Evolutionary conservation across 2,329 filamentous ascomycete genomes (phyloP), one percentile per base, ranked within the genome.

Genomic region (Fusarium buxicola): DNA sequence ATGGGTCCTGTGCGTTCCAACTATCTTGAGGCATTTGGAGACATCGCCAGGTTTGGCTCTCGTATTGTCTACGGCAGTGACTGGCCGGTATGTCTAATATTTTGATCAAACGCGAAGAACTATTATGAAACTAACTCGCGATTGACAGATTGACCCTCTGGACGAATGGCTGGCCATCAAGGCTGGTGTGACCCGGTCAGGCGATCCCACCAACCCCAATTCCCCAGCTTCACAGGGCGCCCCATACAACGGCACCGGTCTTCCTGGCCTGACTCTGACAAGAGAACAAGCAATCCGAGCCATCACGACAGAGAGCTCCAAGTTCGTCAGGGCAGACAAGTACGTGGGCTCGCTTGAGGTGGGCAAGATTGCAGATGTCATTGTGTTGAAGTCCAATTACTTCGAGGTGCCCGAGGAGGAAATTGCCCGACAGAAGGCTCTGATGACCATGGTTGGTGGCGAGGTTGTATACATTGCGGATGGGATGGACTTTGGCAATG

Each of bases 21-120:
- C 6, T 58, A 69, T 16, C 40, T 84, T 4, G 48, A 68, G 25
- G 58, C 67, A 2, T 67, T 52, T 36, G 60, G 53, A 7, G 43
- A 63, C 3, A 55, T 65, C 32, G 62, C 51, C 13, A 49, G 56
- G 10, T 40, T 35, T 34, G 59, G 59, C 2, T 45, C 45, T 18
- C 31, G 12, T 35, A 16, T 55, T 31, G 12, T 69, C 0, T 61
- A 66, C 8, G 66, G 64, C 1, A 69, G 64, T 21, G 63, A 68
- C 27, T 69, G 65, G 55, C 66, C 65, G 4, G 65, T 65, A 51
- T 58, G 65, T 46, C 8, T 6, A 21, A 3, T 11, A 8, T 10
- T 4, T 12, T 9, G 2, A 3, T 2, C 12, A 3, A 11, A 2
- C 7, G 5, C 10, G 5, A 5, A 3, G 10, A 21, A 2, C 4